Conservation (phyloP, 164 flowering plant species). For the Umbellularia californica region DNA sequence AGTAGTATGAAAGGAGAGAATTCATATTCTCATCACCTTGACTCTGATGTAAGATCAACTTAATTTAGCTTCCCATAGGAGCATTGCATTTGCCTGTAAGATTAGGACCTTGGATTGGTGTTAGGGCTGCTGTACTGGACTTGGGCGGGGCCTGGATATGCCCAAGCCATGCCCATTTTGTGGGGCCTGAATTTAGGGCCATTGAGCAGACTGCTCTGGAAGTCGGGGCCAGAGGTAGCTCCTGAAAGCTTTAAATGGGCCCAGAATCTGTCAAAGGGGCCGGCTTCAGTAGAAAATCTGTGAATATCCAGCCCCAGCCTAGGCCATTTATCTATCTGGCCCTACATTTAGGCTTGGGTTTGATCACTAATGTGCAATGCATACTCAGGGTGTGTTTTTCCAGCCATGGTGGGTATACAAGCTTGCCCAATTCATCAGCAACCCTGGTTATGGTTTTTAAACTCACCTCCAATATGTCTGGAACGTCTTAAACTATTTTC, state of each 20-base stretch:
- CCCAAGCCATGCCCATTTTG: neutral
- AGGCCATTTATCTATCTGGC: neutral
- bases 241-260: neutral
- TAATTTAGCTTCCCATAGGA: neutral
- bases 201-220: neutral
- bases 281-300: neutral
- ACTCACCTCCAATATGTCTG: neutral
- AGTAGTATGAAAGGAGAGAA: conserved; percentile 98
- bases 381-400: neutral
- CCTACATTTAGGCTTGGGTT: neutral
- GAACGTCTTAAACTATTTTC: neutral
- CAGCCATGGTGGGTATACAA: neutral
- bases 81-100: neutral
- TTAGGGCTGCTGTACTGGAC: neutral
- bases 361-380: neutral
- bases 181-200: neutral
- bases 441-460: neutral
- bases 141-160: neutral
- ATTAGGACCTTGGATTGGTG: neutral
- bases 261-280: neutral
- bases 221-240: neutral
- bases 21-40: conserved; percentile 97
- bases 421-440: neutral
- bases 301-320: neutral
- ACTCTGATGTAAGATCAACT: conserved; percentile 75